Evolutionary conservation across 805 yeast species (phyloP).

Genomic region (Hanseniaspora valbyensis): DNA sequence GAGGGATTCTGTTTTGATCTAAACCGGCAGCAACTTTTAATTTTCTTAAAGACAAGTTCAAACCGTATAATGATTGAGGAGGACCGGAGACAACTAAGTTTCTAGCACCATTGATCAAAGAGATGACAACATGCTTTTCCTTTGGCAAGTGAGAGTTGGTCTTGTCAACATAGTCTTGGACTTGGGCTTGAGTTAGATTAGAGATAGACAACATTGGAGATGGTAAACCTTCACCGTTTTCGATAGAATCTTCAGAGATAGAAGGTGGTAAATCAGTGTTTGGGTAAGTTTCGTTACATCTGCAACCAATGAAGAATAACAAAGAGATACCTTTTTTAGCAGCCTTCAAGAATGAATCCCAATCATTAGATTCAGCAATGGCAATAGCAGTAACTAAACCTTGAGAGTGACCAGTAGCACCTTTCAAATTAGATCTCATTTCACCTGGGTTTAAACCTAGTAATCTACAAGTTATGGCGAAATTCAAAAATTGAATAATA

Average conservation of each 20-base stretch:
- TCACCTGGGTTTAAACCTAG: conserved; percentile 86
- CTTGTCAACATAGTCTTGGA: conserved; percentile 63
- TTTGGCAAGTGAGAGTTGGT: conserved; percentile 89
- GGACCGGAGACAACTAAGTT: conserved; percentile 95
- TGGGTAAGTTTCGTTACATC: conserved; percentile 84
- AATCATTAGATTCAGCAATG: conserved; percentile 65
- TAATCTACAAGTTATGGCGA: conserved; percentile 72
- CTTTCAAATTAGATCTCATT: conserved; percentile 51
- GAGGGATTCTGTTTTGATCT: conserved; percentile 91
- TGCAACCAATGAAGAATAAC: conserved; percentile 85
- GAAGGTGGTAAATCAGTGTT: conserved; percentile 90
- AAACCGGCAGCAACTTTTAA: conserved; percentile 89
- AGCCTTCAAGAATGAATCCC: conserved; percentile 69
- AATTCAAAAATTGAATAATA: conserved; percentile 88
- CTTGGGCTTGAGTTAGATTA: conserved; percentile 71
- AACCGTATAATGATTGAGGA: conserved; percentile 93
- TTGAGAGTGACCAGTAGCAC: conserved; percentile 84
- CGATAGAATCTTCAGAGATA: conserved; percentile 80
- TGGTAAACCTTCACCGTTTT: conserved; percentile 91
- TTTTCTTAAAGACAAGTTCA: conserved; percentile 81
- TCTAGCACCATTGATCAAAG: conserved; percentile 90
- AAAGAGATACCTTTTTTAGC: conserved; percentile 71
- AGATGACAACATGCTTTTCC: conserved; percentile 81
- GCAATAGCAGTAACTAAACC: conserved; percentile 91
- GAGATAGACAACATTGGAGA: conserved; percentile 95